phyloP scores from a whole-genome alignment of 805 yeast genomes.

The Yarrowia osloensis region DNA sequence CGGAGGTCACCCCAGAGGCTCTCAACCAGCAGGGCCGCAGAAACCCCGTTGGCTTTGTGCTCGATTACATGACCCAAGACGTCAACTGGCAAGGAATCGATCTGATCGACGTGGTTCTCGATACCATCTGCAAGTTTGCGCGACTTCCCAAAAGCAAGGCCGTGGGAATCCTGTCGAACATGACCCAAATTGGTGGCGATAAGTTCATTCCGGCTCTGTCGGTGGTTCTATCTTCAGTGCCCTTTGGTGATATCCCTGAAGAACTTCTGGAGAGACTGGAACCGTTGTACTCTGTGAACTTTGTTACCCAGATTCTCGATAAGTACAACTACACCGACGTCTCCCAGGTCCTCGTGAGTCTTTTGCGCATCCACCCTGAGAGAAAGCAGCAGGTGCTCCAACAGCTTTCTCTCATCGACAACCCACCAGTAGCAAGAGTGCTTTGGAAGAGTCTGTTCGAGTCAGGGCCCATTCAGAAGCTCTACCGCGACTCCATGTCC shows the following conservation, averaged over 20 bases:
- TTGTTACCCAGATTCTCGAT: neutral
- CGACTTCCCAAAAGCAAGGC: constrained; percentile 8
- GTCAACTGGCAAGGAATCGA: constrained; percentile 25
- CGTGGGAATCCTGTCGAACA: neutral
- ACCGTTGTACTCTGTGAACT: neutral
- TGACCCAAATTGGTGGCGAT: constrained; percentile 21
- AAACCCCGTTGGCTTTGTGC: constrained; percentile 1
- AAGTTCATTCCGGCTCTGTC: constrained; percentile 30
- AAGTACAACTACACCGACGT: constrained; percentile 28
- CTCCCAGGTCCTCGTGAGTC: constrained; percentile 1
- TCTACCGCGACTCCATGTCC: constrained; percentile 33
- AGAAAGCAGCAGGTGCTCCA: constrained; percentile 9
- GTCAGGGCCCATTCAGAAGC: constrained; percentile 32
- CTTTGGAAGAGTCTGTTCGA: constrained; percentile 14
- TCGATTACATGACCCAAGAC: neutral
- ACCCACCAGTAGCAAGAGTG: constrained; percentile 13
- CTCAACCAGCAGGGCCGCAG: neutral
- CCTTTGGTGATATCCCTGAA: constrained; percentile 7
- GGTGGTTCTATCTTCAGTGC: constrained; percentile 10
- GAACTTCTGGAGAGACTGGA: constrained; percentile 1
- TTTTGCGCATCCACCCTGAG: constrained; percentile 12
- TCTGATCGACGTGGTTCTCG: constrained; percentile 8
- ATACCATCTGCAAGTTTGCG: neutral
- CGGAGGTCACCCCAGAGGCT: neutral
- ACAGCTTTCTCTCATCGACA: constrained; percentile 13